Evolutionary conservation across 2,329 filamentous ascomycete genomes (phyloP).

Genomic region (Harringtonia aguacate): DNA sequence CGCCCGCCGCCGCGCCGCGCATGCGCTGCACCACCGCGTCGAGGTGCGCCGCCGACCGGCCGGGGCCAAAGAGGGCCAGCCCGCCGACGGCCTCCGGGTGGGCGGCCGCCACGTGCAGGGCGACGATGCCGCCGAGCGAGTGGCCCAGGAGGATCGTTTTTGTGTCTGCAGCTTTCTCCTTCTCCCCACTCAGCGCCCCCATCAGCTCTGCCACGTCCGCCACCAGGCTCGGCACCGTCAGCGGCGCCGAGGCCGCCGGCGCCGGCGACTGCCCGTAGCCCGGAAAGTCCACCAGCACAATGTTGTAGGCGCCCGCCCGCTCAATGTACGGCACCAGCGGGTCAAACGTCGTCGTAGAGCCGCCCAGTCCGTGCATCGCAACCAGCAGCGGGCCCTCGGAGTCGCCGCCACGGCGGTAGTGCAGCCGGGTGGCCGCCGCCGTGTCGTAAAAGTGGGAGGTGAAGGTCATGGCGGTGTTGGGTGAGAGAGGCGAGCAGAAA

Average conservation of each 20-base stretch:
- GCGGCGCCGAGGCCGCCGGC: not conserved
- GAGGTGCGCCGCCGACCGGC: conserved; percentile 19
- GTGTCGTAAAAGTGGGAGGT: conserved; percentile 10
- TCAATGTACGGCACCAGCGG: conserved; percentile 12
- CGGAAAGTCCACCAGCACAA: conserved; percentile 17
- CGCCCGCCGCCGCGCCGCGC: conserved; percentile 16
- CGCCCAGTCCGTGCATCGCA: conserved; percentile 19
- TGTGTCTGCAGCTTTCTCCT: conserved; percentile 8
- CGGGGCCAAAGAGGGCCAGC: conserved; percentile 21
- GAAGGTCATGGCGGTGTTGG: no score
- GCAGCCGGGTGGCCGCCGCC: conserved; percentile 14
- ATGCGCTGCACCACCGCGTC: conserved; percentile 19
- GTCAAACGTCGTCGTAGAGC: conserved; percentile 13
- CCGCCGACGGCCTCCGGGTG: conserved; percentile 16
- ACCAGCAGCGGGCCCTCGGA: conserved; percentile 15
- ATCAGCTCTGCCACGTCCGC: conserved; percentile 17
- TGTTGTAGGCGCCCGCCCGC: conserved; percentile 7
- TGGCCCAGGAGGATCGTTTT: conserved; percentile 20
- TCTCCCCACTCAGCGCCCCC: no score
- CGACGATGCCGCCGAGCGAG: conserved; percentile 23
- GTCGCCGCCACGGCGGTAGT: conserved; percentile 16
- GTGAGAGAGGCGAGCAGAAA: no score
- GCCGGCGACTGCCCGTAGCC: conserved; percentile 17
- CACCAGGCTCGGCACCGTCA: no score
- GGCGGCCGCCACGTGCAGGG: conserved; percentile 23